These are phyloP conservation scores for Calonectria leucothoes DNA, from an alignment of 2,329 filamentous ascomycete species.

Conservation along the genomic window DNA sequence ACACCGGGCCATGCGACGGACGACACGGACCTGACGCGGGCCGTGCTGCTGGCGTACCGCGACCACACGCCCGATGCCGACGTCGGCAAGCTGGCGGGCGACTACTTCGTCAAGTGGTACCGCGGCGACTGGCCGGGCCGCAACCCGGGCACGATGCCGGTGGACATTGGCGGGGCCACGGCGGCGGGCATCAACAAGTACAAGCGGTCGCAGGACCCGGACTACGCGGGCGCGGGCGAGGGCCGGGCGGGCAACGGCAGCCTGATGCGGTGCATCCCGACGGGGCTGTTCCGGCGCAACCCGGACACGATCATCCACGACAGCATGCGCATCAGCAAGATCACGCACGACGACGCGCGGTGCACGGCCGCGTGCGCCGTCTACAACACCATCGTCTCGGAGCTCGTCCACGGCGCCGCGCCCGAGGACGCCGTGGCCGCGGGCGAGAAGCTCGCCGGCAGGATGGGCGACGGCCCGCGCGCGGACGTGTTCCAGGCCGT, in stretches of 20 bases:
- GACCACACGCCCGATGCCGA: constrained; percentile 40
- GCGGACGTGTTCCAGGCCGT: constrained; percentile 42
- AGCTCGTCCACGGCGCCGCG: constrained; percentile 43
- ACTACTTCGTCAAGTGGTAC: constrained; percentile 56
- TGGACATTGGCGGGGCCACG: constrained; percentile 51
- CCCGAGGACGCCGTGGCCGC: constrained; percentile 43
- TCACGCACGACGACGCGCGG: constrained; percentile 52
- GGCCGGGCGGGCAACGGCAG: constrained; percentile 58
- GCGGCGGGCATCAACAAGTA: constrained; percentile 46
- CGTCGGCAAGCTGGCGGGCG: constrained; percentile 49
- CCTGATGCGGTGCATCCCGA: constrained; percentile 61
- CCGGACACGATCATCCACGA: constrained; percentile 43
- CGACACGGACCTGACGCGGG: constrained; percentile 60
- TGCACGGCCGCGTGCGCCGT: constrained; percentile 52
- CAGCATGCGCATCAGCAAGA: constrained; percentile 50
- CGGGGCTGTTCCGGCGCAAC: constrained; percentile 52
- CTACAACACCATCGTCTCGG: constrained; percentile 53
- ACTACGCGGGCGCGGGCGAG: constrained; percentile 49
- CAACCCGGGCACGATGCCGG: constrained; percentile 43
- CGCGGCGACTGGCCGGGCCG: constrained; percentile 57
- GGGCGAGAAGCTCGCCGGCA: constrained; percentile 36
- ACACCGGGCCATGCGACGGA: constrained; percentile 57
- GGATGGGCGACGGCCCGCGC: constrained; percentile 33
- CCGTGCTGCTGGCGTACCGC: constrained; percentile 56
- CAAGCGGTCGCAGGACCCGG: constrained; percentile 41